phyloP scores from a whole-genome alignment of 2,329 filamentous ascomycete genomes.

The Trichothecium roseum region DNA sequence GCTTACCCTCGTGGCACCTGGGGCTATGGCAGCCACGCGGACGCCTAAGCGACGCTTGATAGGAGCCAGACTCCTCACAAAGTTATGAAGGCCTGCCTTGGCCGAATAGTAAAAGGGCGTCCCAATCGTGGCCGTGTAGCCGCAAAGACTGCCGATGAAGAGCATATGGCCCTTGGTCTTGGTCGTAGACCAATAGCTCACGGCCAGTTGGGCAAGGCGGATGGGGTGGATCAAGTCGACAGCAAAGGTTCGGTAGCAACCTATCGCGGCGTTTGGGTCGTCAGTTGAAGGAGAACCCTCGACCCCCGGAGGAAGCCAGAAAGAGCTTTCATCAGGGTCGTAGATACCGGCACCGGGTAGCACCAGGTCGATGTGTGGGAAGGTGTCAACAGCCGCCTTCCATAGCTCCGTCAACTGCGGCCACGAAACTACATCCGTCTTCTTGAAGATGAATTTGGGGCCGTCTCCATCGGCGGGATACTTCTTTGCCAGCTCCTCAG shows the following conservation, averaged over 20 bases:
- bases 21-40: conserved; percentile 9
- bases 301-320: conserved; percentile 16
- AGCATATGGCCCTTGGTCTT: conserved; percentile 13
- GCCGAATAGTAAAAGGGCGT: conserved; percentile 19
- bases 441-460: conserved; percentile 10
- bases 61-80: conserved; percentile 8
- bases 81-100: conserved; percentile 15
- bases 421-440: conserved; percentile 15
- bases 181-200: conserved; percentile 17
- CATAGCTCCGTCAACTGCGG: conserved; percentile 13
- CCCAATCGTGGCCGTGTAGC: conserved; percentile 16
- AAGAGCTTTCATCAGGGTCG: conserved; percentile 14
- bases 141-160: conserved; percentile 15
- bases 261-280: conserved; percentile 11
- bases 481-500: conserved; percentile 8
- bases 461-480: conserved; percentile 1
- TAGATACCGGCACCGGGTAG: conserved; percentile 51
- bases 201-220: conserved; percentile 14
- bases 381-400: conserved; percentile 28
- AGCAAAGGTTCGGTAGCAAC: conserved; percentile 13
- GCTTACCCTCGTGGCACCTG: conserved; percentile 3
- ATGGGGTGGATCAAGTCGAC: conserved; percentile 17
- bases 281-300: conserved; percentile 4
- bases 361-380: conserved; percentile 47
- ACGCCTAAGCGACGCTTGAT: conserved; percentile 8